Evolutionary conservation across 2,329 filamentous ascomycete species (phyloP), one percentile per base, ranked within the genome.

Genomic region (Sporothrix schenckii): DNA sequence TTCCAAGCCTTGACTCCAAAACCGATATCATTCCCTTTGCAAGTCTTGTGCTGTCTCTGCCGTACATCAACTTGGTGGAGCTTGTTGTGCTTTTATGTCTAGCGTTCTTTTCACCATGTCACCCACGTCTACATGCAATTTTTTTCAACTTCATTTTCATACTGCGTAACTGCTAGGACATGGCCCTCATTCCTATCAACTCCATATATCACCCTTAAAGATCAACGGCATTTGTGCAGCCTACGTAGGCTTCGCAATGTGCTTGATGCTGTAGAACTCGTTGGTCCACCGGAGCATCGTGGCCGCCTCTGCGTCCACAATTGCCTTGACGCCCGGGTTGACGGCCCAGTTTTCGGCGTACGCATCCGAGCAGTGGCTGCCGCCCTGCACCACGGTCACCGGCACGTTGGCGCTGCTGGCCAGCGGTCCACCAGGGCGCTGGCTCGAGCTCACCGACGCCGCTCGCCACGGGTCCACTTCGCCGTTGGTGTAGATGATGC

Each of bases 281-380:
- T 77, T 79, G 2, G 88, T 83, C 87, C 87, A 89, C 41, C 74
- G 76, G 70, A 80, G 81, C 72, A 89, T 82, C 76, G 85, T 81
- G 10, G 77, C 80, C 6, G 86, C 79, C 75, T 85, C 81, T 9
- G 80, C 81, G 72, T 87, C 81, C 49, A 85, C 83, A 1, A 88
- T 80, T 47, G 78, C 77, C 75, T 83, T 80, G 2, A 83, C 81
- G 0, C 81, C 86, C 0, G 78, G 80, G 75, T 89, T 89, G 21
- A 78, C 82, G 1, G 70, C 76, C 66, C 83, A 87, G 77, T 89
- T 88, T 30, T 74, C 75, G 0, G 75, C 77, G 41, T 80, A 79
- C 70, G 81, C 68, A 67, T 83, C 81, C 14, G 79, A 80, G 75
- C 80, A 81, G 73, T 83, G 81, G 9, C 74, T 77, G 7, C 81